Evolutionary conservation across 192 early-diverging fungal species (phyloP).

Genomic region (Umbelopsis sp.): DNA sequence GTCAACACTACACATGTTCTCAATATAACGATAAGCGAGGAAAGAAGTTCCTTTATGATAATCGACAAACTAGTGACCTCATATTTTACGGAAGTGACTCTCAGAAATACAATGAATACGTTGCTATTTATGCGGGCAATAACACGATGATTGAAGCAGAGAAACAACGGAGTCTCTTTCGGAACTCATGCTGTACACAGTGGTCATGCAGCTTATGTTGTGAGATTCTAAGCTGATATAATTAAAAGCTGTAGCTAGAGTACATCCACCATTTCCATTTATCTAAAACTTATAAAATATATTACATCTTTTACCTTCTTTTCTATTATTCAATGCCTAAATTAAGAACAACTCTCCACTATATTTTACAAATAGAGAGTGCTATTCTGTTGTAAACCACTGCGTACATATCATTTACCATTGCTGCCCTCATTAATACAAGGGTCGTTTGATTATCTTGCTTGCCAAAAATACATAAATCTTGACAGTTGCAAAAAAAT

Average conservation of each 20-base stretch:
- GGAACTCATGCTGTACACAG: constrained; percentile 13
- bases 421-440: no score
- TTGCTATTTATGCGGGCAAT: constrained; percentile 21
- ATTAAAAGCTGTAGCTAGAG: no score
- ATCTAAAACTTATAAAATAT: background rate
- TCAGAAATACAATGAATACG: constrained; percentile 1
- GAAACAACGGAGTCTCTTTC: constrained; percentile 11
- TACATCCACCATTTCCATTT: no score
- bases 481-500: background rate
- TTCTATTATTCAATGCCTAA: no score
- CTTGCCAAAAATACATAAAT: no score
- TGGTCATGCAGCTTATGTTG: background rate
- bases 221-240: background rate
- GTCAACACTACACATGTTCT: constrained; percentile 6
- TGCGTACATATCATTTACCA: no score
- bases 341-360: no score
- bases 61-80: constrained; percentile 10
- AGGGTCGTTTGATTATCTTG: no score
- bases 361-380: no score
- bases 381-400: no score
- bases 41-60: background rate
- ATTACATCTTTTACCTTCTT: no score
- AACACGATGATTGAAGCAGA: constrained; percentile 12
- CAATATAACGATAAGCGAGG: constrained; percentile 20
- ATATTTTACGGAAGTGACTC: background rate